phyloP scores from a whole-genome alignment of 2,329 filamentous ascomycete genomes.

The Pyrenochaeta sp. region DNA sequence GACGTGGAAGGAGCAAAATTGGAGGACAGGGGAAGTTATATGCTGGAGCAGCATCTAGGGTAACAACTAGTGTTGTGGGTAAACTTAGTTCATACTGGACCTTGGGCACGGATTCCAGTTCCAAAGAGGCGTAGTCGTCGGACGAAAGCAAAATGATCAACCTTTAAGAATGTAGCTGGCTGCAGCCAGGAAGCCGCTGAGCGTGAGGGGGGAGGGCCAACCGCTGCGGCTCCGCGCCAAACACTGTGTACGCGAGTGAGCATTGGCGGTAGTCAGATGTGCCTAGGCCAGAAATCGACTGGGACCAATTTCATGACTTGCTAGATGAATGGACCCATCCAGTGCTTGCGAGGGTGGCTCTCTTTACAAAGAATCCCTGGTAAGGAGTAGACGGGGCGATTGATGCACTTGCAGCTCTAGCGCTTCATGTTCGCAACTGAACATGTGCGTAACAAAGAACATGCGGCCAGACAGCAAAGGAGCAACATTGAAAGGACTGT shows the following conservation, averaged over 20 bases:
- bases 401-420: conserved; percentile 7
- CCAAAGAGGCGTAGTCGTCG: conserved; percentile 25
- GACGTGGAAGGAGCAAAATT: conserved; percentile 14
- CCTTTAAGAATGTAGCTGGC: conserved; percentile 19
- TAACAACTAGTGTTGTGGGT: conserved; percentile 8
- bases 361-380: conserved; percentile 1
- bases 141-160: conserved; percentile 37
- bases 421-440: not conserved
- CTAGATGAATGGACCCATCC: conserved; percentile 17
- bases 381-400: not conserved
- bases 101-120: conserved; percentile 20
- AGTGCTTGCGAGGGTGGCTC: conserved; percentile 22
- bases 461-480: not conserved
- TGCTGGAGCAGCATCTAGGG: conserved; percentile 9
- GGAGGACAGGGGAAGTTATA: conserved; percentile 18
- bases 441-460: not conserved
- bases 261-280: conserved; percentile 23
- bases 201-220: conserved; percentile 19
- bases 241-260: conserved; percentile 16
- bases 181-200: conserved; percentile 18
- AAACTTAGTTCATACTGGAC: conserved; percentile 19
- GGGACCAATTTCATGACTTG: conserved; percentile 9
- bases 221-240: conserved; percentile 35
- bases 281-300: conserved; percentile 14
- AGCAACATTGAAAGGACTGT: not conserved